A percentile compares a stretch with the other conserved stretches of the same genome.
phyloP scores from a whole-genome alignment of 805 yeast species.

The Candida loeiensis region DNA sequence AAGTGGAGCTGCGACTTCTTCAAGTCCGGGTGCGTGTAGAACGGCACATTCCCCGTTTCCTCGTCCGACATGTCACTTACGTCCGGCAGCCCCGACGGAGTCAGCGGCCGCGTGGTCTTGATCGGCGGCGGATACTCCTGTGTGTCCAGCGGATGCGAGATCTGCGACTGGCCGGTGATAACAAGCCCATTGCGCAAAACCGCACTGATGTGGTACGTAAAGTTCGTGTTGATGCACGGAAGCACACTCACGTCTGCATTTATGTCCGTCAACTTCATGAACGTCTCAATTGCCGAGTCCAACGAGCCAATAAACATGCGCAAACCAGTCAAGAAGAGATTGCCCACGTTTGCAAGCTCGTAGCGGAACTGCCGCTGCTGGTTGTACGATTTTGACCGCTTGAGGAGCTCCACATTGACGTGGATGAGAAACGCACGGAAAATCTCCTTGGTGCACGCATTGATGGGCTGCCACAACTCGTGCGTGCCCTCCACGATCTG shows the following conservation, averaged over 20 bases:
- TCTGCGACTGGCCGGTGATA: constrained; percentile 89
- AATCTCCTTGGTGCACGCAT: constrained; percentile 63
- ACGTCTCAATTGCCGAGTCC: constrained; percentile 77
- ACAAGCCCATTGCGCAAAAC: constrained; percentile 61
- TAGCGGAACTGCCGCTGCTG: constrained; percentile 59
- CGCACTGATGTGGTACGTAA: constrained; percentile 85
- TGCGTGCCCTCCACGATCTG: constrained; percentile 77
- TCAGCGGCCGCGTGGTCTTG: constrained; percentile 12
- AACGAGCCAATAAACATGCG: constrained; percentile 79
- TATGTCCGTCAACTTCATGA: constrained; percentile 60
- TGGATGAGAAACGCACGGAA: constrained; percentile 74
- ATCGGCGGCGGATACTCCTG: constrained; percentile 20
- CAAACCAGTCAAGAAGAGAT: constrained; percentile 76
- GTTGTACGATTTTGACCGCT: constrained; percentile 46
- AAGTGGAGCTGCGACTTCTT: constrained; percentile 72
- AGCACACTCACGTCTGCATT: constrained; percentile 53
- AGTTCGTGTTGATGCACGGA: constrained; percentile 82
- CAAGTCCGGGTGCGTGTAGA: constrained; percentile 76
- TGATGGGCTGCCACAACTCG: constrained; percentile 58
- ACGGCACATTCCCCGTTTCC: constrained; percentile 58
- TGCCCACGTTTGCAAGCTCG: constrained; percentile 81
- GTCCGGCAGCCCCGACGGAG: constrained; percentile 1
- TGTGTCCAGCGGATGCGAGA: constrained; percentile 70
- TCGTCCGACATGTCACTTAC: constrained; percentile 13
- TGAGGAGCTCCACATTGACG: constrained; percentile 72